Evolutionary conservation across 2,329 filamentous ascomycete genomes (phyloP).

Genomic region (Phialophora expanda): DNA sequence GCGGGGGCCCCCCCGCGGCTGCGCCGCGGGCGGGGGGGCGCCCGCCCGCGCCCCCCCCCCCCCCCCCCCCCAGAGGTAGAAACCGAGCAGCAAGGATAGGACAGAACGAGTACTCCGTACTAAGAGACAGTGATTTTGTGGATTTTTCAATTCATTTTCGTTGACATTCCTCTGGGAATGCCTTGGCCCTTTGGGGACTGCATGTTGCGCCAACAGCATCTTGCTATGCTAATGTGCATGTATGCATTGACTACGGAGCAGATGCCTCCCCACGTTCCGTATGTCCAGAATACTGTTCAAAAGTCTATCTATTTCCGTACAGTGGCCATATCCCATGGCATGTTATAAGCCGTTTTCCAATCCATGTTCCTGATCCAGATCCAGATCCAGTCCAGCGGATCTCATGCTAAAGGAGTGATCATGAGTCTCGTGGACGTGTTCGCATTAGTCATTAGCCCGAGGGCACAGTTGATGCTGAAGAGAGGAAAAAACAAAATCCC

Average conservation of each 20-base stretch:
- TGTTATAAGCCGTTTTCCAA: neutral
- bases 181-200: neutral
- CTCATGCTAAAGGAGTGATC: conserved; percentile 34
- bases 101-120: too few species aligned
- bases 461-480: conserved; percentile 1
- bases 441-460: conserved; percentile 14
- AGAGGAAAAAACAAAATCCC: conserved; percentile 9
- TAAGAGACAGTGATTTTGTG: neutral
- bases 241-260: neutral
- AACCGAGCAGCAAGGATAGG: too few species aligned
- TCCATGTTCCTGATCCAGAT: neutral
- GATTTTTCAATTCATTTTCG: neutral
- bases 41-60: too few species aligned
- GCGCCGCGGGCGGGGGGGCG: too few species aligned
- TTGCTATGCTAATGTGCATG: conserved; percentile 2
- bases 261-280: neutral
- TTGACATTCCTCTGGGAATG: conserved; percentile 3
- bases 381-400: conserved; percentile 5
- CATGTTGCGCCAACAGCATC: neutral
- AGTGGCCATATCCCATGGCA: neutral
- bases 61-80: neutral
- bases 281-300: conserved; percentile 5
- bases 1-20: too few species aligned
- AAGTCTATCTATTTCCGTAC: conserved; percentile 4
- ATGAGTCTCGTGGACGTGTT: conserved; percentile 30